Percentiles rank a stretch among this genome's conserved stretches.
These are phyloP conservation scores for Amanita pseudoporphyria DNA, from an alignment of 768 basidiomycete species.

Conservation along the genomic window DNA sequence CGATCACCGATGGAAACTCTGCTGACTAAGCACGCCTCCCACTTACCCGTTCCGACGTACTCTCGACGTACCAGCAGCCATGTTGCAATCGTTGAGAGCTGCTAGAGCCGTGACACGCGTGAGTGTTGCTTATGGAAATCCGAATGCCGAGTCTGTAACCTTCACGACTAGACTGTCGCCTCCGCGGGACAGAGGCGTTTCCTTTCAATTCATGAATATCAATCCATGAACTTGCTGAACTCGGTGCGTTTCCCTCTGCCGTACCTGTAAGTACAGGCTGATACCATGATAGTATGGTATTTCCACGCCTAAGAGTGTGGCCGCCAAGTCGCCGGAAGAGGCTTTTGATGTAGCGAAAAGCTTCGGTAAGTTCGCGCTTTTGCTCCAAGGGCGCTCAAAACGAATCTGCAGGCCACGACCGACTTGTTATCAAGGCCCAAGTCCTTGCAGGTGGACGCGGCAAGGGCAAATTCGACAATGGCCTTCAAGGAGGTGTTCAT, in stretches of 20 bases:
- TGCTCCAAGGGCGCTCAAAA: conserved; percentile 3
- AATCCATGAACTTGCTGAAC: conserved; percentile 91
- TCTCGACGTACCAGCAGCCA: conserved; percentile 32
- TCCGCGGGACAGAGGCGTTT: conserved; percentile 82
- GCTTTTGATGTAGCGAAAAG: conserved; percentile 82
- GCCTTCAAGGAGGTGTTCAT: conserved; percentile 96
- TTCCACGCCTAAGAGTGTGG: conserved; percentile 84
- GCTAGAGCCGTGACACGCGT: conserved; percentile 58
- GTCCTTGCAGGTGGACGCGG: conserved; percentile 98
- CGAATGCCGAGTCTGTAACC: too few species aligned
- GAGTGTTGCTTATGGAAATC: too few species aligned
- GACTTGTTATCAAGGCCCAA: conserved; percentile 96
- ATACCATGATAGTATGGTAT: conserved; percentile 69
- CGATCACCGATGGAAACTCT: conserved; percentile 3
- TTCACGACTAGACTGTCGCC: conserved; percentile 33
- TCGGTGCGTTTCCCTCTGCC: conserved; percentile 41
- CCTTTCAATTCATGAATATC: conserved; percentile 97
- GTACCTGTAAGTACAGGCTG: neutral
- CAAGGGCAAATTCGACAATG: conserved; percentile 94
- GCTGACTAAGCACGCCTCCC: conserved; percentile 36
- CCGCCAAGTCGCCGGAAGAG: conserved; percentile 83
- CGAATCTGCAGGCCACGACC: conserved; percentile 44
- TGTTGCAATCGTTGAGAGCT: conserved; percentile 64
- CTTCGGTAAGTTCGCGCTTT: conserved; percentile 49
- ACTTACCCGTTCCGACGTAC: conserved; percentile 13